Base-by-base conservation (phyloP, 2,329 filamentous ascomycete genomes). In the Leptographium procerum region DNA sequence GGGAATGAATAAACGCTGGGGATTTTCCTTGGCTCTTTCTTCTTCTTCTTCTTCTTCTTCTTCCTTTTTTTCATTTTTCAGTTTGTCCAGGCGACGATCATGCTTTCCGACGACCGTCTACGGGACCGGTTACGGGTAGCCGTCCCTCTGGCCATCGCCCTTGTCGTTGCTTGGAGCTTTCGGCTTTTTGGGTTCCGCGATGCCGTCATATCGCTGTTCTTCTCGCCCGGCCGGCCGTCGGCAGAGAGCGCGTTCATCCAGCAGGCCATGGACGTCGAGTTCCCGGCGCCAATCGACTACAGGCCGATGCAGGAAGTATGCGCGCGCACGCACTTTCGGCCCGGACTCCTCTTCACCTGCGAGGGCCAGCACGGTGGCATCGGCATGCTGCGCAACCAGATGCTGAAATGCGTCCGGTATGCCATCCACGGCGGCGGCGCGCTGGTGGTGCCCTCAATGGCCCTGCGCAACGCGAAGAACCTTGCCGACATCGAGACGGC, bases 391-490 rank as follows among this genome's bases (percentile, higher is more conserved):
- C 67, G 72, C 31, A 72, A 73, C 58, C 71, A 72, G 61, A 72
- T 74, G 24, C 62, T 74, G 4, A 73, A 72, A 54, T 74, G 72
- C 62, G 66, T 74, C 6, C 67, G 72, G 22, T 74, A 72, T 56
- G 69, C 72, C 5, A 73, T 74, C 50, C 65, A 67, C 52, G 71
- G 65, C 31, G 72, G 72, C 8, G 72, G 64, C 40, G 67, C 67
- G 0, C 47, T 73, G 1, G 71, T 73, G 3, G 45, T 74, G 2
- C 72, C 72, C 2, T 69, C 68, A 1, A 73, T 74, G 61, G 65
- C 66, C 1, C 55, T 70, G 51, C 67, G 71, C 34, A 70, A 71
- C 55, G 64, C 67, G 16, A 64, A 63, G 16, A 65, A 72, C 57
- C 62, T 69, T 1, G 60, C 65, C 43, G 68, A 70, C 31, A 70